Evolutionary conservation across 169 alveolate species (phyloP).

Genomic region (Prorocentrum cordatum): DNA sequence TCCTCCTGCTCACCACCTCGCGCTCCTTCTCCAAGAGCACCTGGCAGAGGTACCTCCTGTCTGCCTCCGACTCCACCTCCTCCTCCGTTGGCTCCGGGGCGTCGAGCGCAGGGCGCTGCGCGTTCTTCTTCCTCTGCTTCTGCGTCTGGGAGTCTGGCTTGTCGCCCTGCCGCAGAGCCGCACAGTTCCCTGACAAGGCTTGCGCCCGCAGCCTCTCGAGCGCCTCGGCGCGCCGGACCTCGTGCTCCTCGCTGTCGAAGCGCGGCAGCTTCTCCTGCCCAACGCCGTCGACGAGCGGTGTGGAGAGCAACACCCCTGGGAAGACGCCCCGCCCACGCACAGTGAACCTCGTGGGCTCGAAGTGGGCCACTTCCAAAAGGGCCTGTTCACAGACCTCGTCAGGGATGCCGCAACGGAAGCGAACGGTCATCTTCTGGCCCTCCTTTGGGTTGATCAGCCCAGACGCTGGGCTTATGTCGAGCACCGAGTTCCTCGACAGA

Average conservation of each 20-base stretch:
- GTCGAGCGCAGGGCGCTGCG: no score
- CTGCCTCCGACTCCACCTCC: slow-evolving; percentile 76
- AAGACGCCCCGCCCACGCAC: slow-evolving; percentile 79
- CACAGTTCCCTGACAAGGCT: no score
- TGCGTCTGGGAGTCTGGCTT: no score
- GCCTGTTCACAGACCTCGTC: slow-evolving; percentile 75
- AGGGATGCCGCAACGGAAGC: slow-evolving; percentile 72
- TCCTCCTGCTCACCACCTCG: no score
- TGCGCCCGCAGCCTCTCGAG: no score
- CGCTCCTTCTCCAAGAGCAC: slow-evolving; percentile 28
- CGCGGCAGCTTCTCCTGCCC: no score
- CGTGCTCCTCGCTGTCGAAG: no score
- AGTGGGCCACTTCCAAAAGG: slow-evolving; percentile 86
- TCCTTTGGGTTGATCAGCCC: slow-evolving; percentile 81
- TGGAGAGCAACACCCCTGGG: no score
- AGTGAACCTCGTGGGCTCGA: slow-evolving; percentile 83
- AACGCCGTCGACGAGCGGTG: no score
- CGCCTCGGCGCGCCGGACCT: no score
- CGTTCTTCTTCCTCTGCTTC: no score
- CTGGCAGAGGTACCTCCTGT: slow-evolving; percentile 73
- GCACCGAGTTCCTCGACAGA: slow-evolving; percentile 80
- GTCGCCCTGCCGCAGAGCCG: no score
- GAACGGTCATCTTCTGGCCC: slow-evolving; percentile 4
- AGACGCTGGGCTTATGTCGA: slow-evolving; percentile 81
- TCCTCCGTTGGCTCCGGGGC: slow-evolving; percentile 53